Conservation (phyloP, 768 basidiomycete species). For the Melanogaster broomeanus region DNA sequence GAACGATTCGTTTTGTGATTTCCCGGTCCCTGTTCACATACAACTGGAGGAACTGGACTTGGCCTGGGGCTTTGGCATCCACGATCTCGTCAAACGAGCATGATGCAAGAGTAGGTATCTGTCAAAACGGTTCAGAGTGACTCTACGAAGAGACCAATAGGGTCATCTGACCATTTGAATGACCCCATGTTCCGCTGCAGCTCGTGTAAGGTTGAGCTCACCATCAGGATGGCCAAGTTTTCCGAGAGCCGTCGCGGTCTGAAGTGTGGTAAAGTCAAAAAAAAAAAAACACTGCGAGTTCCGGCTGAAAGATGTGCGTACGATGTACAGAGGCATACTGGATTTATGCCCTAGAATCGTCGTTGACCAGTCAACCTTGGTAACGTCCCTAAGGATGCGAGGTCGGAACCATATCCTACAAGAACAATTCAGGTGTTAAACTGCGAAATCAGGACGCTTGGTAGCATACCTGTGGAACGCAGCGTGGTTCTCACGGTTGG, state of each 20-base stretch:
- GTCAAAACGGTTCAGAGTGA: background rate
- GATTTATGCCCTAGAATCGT: slow-evolving; percentile 75
- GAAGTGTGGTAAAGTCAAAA: slow-evolving; percentile 5
- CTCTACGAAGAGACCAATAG: background rate
- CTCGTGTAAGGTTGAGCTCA: slow-evolving; percentile 87
- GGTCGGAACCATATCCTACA: slow-evolving; percentile 90
- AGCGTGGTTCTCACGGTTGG: slow-evolving; percentile 83
- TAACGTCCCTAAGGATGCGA: slow-evolving; percentile 81
- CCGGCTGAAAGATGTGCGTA: slow-evolving; percentile 29
- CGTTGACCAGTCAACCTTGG: slow-evolving; percentile 83
- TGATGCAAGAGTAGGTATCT: slow-evolving; percentile 95
- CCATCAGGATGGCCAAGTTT: slow-evolving; percentile 97
- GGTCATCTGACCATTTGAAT: slow-evolving; percentile 63
- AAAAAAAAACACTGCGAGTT: background rate
- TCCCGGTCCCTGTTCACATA: slow-evolving; percentile 88
- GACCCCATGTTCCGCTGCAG: slow-evolving; percentile 76
- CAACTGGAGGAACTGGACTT: slow-evolving; percentile 87
- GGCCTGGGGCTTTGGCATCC: slow-evolving; percentile 78
- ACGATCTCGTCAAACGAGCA: slow-evolving; percentile 96
- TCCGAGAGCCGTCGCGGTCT: slow-evolving; percentile 86
- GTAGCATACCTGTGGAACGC: slow-evolving; percentile 79
- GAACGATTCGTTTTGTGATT: slow-evolving; percentile 83
- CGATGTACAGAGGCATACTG: slow-evolving; percentile 81
- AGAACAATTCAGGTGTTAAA: background rate
- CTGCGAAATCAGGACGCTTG: background rate